Conservation (phyloP, 2,329 filamentous ascomycete genomes). For the Alternaria panax region DNA sequence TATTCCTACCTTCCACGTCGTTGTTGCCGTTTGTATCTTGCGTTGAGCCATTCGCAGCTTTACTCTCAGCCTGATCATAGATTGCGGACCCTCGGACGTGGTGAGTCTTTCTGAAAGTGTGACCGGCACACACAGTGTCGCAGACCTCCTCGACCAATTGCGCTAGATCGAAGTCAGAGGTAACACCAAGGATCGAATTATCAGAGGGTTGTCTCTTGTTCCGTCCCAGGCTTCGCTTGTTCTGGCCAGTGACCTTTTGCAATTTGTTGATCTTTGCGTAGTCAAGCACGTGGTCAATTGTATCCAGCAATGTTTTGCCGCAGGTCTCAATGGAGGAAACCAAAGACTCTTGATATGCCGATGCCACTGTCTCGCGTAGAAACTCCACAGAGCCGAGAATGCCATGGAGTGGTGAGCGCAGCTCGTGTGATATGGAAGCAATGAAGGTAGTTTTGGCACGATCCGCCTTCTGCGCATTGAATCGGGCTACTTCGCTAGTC, state of each 20-base stretch:
- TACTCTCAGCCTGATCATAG: slow-evolving; percentile 32
- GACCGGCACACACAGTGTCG: slow-evolving; percentile 62
- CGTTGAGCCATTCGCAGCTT: slow-evolving; percentile 21
- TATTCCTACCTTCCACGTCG: slow-evolving; percentile 26
- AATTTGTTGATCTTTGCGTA: slow-evolving; percentile 50
- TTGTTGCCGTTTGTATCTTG: slow-evolving; percentile 4
- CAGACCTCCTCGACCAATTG: slow-evolving; percentile 60
- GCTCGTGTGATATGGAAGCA: slow-evolving; percentile 53
- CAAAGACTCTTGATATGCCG: slow-evolving; percentile 52
- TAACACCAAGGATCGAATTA: slow-evolving; percentile 42
- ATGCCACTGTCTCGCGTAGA: slow-evolving; percentile 39
- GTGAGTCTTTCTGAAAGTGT: slow-evolving; percentile 50
- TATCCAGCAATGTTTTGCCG: slow-evolving; percentile 50
- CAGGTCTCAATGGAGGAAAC: slow-evolving; percentile 47
- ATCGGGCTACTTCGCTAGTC: slow-evolving; percentile 42
- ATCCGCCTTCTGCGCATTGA: slow-evolving; percentile 42
- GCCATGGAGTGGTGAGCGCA: slow-evolving; percentile 67
- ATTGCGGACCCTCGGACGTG: slow-evolving; percentile 31
- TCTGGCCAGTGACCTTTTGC: slow-evolving; percentile 29
- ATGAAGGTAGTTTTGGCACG: slow-evolving; percentile 53
- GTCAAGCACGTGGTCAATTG: slow-evolving; percentile 50
- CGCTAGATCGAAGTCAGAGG: slow-evolving; percentile 40
- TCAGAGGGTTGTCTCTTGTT: slow-evolving; percentile 37
- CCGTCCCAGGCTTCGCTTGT: slow-evolving; percentile 24
- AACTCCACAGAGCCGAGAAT: slow-evolving; percentile 58